Evolutionary conservation across 441 rosid genomes (phyloP).

Genomic region (Erysimum cheiri): DNA sequence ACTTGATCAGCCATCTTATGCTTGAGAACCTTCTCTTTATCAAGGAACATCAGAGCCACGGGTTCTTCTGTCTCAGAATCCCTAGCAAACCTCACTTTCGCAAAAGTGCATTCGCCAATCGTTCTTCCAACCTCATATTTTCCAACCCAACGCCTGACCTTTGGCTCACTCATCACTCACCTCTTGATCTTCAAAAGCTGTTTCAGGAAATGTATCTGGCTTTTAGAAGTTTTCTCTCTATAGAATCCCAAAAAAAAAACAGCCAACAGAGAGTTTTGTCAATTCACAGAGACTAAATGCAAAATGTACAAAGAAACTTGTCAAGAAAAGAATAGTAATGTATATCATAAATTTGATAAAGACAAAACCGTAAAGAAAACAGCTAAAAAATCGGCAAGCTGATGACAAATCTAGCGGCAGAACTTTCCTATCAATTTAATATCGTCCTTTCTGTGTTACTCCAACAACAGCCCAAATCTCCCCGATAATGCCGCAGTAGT

Average conservation of each 20-base stretch:
- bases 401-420: not conserved
- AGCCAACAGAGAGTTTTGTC: constrained; percentile 23
- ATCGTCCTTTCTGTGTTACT: not conserved
- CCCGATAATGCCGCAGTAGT: not conserved
- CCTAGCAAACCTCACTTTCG: constrained; percentile 81
- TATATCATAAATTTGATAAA: not conserved
- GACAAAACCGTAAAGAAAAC: not conserved
- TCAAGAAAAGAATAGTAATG: not conserved
- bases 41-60: constrained; percentile 84
- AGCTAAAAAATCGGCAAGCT: not conserved
- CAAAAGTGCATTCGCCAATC: constrained; percentile 81
- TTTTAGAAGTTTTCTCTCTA: not conserved
- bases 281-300: constrained; percentile 14
- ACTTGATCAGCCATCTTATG: constrained; percentile 90
- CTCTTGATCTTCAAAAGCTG: constrained; percentile 36
- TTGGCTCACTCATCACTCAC: constrained; percentile 75
- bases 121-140: constrained; percentile 89
- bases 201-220: not conserved
- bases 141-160: constrained; percentile 88
- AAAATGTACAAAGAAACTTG: not conserved
- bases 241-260: constrained; percentile 21
- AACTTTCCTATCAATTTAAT: not conserved
- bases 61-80: constrained; percentile 67
- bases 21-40: constrained; percentile 84
- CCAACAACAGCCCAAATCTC: not conserved